Evolutionary conservation across 345 rosid genomes (phyloP).

Genomic region (Lepidium africanum): DNA sequence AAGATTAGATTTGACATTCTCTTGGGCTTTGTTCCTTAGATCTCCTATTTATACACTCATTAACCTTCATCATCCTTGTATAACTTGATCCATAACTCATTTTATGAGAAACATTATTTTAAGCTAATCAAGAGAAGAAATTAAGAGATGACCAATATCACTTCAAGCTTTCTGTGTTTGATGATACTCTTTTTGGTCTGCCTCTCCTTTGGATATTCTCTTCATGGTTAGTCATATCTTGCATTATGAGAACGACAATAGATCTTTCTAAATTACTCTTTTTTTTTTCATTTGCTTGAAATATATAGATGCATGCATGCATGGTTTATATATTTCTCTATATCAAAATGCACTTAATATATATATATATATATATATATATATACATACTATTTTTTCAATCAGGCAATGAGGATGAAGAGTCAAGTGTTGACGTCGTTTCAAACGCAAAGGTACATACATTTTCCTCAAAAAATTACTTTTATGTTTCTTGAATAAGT

Average conservation of each 20-base stretch:
- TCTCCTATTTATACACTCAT: slow-evolving; percentile 6
- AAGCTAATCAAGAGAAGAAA: neutral
- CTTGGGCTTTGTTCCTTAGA: neutral
- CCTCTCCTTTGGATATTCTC: slow-evolving; percentile 20
- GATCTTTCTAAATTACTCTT: neutral
- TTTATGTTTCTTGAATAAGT: neutral
- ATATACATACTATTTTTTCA: neutral
- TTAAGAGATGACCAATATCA: slow-evolving; percentile 11
- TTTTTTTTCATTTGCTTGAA: neutral
- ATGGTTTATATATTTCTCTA: neutral
- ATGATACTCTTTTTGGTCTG: slow-evolving; percentile 11
- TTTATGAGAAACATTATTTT: neutral
- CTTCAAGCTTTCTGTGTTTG: slow-evolving; percentile 19
- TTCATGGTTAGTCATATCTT: slow-evolving; percentile 8
- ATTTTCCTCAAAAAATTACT: neutral
- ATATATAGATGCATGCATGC: neutral
- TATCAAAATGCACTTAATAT: neutral
- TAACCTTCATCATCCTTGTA: neutral
- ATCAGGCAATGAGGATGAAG: slow-evolving; percentile 14
- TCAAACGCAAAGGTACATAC: slow-evolving; percentile 19
- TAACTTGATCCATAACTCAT: neutral
- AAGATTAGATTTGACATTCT: neutral
- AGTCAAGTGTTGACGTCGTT: slow-evolving; percentile 1
- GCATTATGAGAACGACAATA: neutral
- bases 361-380: neutral